phyloP scores from a whole-genome alignment of 2,329 filamentous ascomycete species.

The Aureobasidium sp. region DNA sequence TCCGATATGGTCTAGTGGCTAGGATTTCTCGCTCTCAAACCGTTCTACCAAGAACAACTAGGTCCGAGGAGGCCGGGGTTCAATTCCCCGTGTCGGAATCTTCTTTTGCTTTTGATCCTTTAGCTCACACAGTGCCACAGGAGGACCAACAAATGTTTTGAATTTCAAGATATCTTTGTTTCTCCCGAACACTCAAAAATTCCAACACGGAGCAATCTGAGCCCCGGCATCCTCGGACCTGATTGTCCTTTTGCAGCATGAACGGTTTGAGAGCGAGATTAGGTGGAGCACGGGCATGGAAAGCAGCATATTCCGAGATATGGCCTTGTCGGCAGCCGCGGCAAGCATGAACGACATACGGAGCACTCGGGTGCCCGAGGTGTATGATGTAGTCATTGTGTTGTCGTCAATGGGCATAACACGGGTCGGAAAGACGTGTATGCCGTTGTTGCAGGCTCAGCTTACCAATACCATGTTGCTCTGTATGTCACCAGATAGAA shows the following conservation, averaged over 20 bases:
- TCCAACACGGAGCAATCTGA: too few species aligned
- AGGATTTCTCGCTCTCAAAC: slow-evolving; percentile 12
- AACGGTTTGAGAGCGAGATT: too few species aligned
- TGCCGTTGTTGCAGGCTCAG: neutral
- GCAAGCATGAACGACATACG: neutral
- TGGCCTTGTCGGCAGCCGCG: too few species aligned
- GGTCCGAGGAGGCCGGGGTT: slow-evolving; percentile 11
- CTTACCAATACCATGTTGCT: too few species aligned
- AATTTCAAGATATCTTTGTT: neutral
- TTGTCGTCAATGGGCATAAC: neutral
- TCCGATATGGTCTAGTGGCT: slow-evolving; percentile 13
- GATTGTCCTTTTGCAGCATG: too few species aligned
- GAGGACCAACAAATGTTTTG: too few species aligned
- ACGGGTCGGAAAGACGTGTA: slow-evolving; percentile 1
- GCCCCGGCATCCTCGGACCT: too few species aligned
- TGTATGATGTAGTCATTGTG: neutral
- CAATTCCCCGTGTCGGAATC: slow-evolving; percentile 11
- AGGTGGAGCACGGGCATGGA: too few species aligned
- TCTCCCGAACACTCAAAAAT: too few species aligned
- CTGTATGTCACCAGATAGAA: too few species aligned
- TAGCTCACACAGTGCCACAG: too few species aligned
- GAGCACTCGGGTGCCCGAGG: neutral
- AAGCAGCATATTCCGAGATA: too few species aligned
- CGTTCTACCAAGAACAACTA: neutral
- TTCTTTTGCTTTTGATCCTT: neutral